Base-by-base conservation (phyloP, 805 yeast genomes). In the Lachancea quebecensis region DNA sequence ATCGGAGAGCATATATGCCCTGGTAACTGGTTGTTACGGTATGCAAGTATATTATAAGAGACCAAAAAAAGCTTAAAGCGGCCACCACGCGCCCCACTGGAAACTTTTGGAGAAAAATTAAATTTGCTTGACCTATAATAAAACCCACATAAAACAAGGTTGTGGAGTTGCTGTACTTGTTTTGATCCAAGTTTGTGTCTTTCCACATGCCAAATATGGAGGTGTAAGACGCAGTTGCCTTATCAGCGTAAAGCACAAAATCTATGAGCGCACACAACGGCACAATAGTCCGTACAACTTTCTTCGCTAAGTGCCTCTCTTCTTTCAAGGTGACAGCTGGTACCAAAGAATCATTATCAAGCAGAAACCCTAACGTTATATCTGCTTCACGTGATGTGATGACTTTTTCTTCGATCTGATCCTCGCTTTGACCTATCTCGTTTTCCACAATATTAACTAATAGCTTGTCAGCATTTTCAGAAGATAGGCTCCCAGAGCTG, bases 141-240 rank as follows among this genome's bases (percentile, higher is more conserved):
- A 66, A 75, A 5, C 81, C 82, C 18, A 69, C 76, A 52, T 76
- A 76, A 51, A 76, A 77, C 15, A 77, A 47, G 2, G 81, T 73
- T 48, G 75, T 74, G 15, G 74, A 63, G 45, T 74, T 72, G 50
- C 72, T 72, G 55, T 73, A 77, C 41, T 65, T 65, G 41, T 66
- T 52, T 50, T 71, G 72, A 25, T 62, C 60, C 27, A 78, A 53
- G 2, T 70, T 69, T 1, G 77, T 73, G 46, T 72, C 77, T 7
- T 63, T 68, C 58, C 66, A 74, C 21, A 77, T 57, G 1, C 72
- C 80, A 42, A 75, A 64, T 40, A 75, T 66, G 0, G 78, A 64
- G 12, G 74, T 68, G 52, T 73, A 77, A 0, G 76, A 68, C 37
- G 75, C 51, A 3, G 78, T 70, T 2, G 75, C 76, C 51, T 77